These are phyloP conservation scores for Zopfochytrium polystomum DNA, from an alignment of 371 early-diverging fungal species.

Conservation along the genomic window DNA sequence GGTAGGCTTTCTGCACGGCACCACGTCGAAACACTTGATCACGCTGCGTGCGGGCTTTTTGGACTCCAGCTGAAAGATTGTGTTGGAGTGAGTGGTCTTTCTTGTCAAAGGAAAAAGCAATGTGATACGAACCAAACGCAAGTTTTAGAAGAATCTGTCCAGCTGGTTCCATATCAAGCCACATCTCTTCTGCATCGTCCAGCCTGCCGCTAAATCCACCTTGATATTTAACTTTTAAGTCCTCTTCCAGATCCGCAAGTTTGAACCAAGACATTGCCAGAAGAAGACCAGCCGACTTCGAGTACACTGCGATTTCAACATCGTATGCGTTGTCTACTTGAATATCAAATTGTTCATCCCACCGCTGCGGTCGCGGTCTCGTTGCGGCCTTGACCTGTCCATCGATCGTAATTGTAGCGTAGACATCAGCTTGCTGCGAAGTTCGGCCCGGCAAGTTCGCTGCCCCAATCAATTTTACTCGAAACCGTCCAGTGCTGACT, in stretches of 20 bases:
- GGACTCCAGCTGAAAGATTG: conserved; percentile 20
- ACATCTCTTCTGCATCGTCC: conserved; percentile 42
- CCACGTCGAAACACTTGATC: conserved; percentile 42
- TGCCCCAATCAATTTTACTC: conserved; percentile 36
- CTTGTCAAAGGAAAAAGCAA: background rate
- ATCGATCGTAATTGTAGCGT: conserved; percentile 41
- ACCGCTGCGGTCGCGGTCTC: conserved; percentile 27
- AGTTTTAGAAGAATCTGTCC: conserved; percentile 45
- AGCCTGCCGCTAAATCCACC: conserved; percentile 19
- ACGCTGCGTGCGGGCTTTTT: conserved; percentile 26
- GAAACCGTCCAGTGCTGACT: conserved; percentile 37
- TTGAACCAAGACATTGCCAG: conserved; percentile 49
- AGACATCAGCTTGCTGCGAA: conserved; percentile 34
- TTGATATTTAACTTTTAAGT: conserved; percentile 31
- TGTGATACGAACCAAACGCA: conserved; percentile 36
- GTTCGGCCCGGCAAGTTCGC: conserved; percentile 40
- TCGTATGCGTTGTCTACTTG: conserved; percentile 46
- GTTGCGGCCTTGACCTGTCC: conserved; percentile 37
- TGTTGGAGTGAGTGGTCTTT: background rate
- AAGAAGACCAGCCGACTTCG: conserved; percentile 27
- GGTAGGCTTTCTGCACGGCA: conserved; percentile 47
- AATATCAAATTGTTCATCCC: conserved; percentile 46
- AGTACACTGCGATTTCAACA: conserved; percentile 48
- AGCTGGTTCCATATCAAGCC: conserved; percentile 53
- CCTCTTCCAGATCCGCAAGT: conserved; percentile 45